Base-by-base conservation (phyloP, 345 rosid genomes). In the Bretschneidera sinensis region DNA sequence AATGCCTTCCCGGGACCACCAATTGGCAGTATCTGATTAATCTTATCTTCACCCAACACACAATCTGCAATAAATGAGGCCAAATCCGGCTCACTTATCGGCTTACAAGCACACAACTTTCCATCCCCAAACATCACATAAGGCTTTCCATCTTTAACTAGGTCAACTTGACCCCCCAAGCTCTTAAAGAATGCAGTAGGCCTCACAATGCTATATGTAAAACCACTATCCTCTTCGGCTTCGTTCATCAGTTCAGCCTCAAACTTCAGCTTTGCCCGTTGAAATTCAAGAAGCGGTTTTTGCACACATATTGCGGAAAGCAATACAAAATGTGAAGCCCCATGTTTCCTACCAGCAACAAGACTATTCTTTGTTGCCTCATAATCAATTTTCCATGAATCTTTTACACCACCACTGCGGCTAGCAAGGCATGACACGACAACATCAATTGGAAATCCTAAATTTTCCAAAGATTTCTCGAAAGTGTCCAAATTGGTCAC, bases 121-220 rank as follows among this genome's bases (percentile, higher is more conserved):
- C 98, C 98, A 59, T 89, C 97, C 50, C 97, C 96, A 63, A 92
- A 92, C 98, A 89, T 89, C 47, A 92, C 97, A 76, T 83, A 92
- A 59, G 97, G 98, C 68, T 92, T 92, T 63, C 97, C 97, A 43
- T 85, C 91, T 79, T 92, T 89, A 61, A 89, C 98, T 20, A 92
- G 61, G 51, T 92, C 96, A n/a, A 92, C 91, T 63, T 92, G 97
- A 51, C 96, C 97, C 52, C 94, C 97, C 64, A 92, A 78, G 43
- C 98, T 92, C 79, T 92, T 89, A 57, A 92, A 89, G 66, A 92
- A 92, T 8, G 96, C 96, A 0, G 98, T 92, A 52, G 98, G 97
- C 76, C 98, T 83, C 56, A 92, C 98, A 52, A 92, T 87, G 49
- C 96, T 87, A 54, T 81, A 92, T 1, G 81, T 81, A 51, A 89